A percentile compares a stretch with the other conserved stretches of the same genome.
These are phyloP conservation scores for Zymoseptoria passerinii DNA, from an alignment of 2,329 filamentous ascomycete species.

Conservation along the genomic window DNA sequence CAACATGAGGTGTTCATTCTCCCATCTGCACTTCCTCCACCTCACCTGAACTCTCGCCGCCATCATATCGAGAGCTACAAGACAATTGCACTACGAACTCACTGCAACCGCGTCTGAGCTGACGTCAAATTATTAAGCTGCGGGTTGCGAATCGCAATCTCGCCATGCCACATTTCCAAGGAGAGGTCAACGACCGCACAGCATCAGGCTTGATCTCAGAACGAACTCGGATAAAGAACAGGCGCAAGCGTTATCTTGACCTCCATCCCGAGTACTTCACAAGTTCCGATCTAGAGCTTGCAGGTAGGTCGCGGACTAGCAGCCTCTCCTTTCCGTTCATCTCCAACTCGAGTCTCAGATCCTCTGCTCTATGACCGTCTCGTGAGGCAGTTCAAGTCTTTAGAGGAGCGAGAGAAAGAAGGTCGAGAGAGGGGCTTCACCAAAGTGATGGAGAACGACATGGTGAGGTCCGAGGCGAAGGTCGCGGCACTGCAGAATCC, in stretches of 20 bases:
- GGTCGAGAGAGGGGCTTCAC: conserved; percentile 69
- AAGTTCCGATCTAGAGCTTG: conserved; percentile 51
- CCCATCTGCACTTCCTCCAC: too few species aligned
- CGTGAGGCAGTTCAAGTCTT: conserved; percentile 66
- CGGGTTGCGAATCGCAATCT: not conserved
- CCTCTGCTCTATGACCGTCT: conserved; percentile 75
- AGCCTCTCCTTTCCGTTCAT: conserved; percentile 1
- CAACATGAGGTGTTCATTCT: too few species aligned
- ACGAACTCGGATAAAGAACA: conserved; percentile 51
- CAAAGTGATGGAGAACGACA: conserved; percentile 67
- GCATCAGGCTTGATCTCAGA: not conserved
- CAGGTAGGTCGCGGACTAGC: conserved; percentile 34
- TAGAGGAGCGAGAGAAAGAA: conserved; percentile 64
- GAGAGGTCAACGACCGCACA: not conserved
- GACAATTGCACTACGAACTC: too few species aligned
- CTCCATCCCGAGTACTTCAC: conserved; percentile 65
- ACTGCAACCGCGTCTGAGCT: too few species aligned
- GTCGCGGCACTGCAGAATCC: conserved; percentile 54
- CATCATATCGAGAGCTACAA: too few species aligned
- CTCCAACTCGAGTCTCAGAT: conserved; percentile 40
- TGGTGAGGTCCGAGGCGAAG: conserved; percentile 68
- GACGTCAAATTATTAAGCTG: too few species aligned
- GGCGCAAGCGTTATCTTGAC: conserved; percentile 67
- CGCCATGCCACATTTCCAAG: not conserved
- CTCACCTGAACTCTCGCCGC: too few species aligned